A percentile compares a stretch with the other conserved stretches of the same genome.
Evolutionary conservation across 192 early-diverging fungal species (phyloP).

Genomic region (Powellomyces hirtus): DNA sequence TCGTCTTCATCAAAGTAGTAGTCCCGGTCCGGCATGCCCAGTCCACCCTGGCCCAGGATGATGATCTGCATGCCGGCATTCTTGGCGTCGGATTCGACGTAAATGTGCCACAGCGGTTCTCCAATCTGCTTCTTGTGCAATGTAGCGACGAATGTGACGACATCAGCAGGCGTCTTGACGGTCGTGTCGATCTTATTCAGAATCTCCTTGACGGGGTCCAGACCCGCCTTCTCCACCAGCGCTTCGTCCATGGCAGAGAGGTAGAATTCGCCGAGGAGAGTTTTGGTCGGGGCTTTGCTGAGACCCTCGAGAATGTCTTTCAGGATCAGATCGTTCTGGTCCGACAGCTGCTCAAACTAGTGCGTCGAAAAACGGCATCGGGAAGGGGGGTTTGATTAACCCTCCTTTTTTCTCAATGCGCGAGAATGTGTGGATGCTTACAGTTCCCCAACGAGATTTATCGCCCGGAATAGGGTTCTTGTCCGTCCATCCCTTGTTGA

Average conservation of each 20-base stretch:
- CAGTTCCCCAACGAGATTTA: slow-evolving; percentile 34
- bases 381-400: too few relatives aligned
- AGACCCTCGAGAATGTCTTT: background rate
- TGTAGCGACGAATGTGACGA: background rate
- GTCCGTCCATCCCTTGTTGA: slow-evolving; percentile 52
- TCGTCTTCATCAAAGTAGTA: slow-evolving; percentile 4
- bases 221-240: background rate
- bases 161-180: background rate
- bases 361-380: too few relatives aligned
- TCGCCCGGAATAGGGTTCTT: slow-evolving; percentile 59
- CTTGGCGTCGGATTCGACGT: background rate
- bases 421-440: too few relatives aligned
- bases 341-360: background rate
- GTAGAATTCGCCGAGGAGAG: background rate
- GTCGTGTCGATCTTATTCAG: background rate
- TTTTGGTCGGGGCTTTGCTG: background rate
- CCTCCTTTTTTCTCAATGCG: too few relatives aligned
- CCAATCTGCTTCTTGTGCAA: background rate
- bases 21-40: background rate
- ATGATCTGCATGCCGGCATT: background rate
- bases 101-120: background rate
- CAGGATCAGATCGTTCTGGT: background rate
- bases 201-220: background rate
- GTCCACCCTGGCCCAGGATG: background rate
- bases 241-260: background rate